phyloP scores from a whole-genome alignment of 192 early-diverging fungal species.

The Cladochytrium replicatum region DNA sequence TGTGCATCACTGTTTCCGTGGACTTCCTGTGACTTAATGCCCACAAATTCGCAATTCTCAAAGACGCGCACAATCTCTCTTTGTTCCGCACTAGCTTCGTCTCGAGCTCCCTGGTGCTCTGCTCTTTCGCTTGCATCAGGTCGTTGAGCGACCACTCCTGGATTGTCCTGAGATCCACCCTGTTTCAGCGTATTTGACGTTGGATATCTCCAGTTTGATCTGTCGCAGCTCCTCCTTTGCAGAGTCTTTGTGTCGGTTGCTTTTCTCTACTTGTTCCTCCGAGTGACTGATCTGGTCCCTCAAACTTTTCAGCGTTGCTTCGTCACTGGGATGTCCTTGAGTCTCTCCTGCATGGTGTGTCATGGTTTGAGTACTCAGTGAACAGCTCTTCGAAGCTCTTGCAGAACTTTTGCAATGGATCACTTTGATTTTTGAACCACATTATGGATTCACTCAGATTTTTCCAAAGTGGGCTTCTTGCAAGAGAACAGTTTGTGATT shows the following conservation, averaged over 20 bases:
- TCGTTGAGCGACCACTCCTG: conserved; percentile 49
- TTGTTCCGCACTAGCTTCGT: conserved; percentile 46
- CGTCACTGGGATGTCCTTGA: conserved; percentile 21
- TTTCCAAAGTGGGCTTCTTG: conserved; percentile 10
- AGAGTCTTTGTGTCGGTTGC: conserved; percentile 35
- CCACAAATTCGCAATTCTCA: conserved; percentile 48
- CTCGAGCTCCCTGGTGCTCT: conserved; percentile 40
- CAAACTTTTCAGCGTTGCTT: conserved; percentile 31
- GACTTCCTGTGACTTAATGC: conserved; percentile 52
- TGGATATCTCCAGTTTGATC: conserved; percentile 35
- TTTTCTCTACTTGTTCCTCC: conserved; percentile 29
- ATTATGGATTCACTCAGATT: conserved; percentile 34
- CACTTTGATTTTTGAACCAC: conserved; percentile 26
- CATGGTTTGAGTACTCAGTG: conserved; percentile 25
- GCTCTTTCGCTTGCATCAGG: conserved; percentile 43
- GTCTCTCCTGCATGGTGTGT: conserved; percentile 10
- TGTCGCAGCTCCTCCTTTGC: conserved; percentile 41
- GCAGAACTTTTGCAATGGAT: conserved; percentile 25
- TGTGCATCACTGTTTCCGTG: conserved; percentile 45
- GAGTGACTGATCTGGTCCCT: conserved; percentile 37
- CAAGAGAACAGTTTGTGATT: no score
- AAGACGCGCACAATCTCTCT: conserved; percentile 45
- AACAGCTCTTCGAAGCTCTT: conserved; percentile 23
- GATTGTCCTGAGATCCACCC: conserved; percentile 40
- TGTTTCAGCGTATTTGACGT: conserved; percentile 39